Evolutionary conservation across 306 rosid genomes (phyloP), one percentile per base, ranked within the genome.

Genomic region (Lagenaria siceraria): DNA sequence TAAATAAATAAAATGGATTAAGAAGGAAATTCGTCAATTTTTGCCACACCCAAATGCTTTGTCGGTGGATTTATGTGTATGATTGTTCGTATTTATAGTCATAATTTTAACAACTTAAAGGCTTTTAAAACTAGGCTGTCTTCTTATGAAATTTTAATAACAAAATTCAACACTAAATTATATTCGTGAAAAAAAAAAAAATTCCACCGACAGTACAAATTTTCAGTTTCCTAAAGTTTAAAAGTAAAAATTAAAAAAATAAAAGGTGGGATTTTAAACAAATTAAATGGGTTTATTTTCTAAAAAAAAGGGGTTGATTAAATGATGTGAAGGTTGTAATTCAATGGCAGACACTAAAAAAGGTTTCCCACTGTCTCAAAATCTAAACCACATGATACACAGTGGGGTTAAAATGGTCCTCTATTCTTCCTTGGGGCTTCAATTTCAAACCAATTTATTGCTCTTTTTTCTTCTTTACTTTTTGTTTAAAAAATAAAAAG

Each of bases 391-490:
- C 76, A 25, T 48, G 58, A 48, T 27, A n/a, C 17, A 22, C 12
- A 48, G 24, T 71, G 38, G 76, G 76, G 59, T 49, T 68, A 43
- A 25, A 42, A 43, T 71, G 76, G 76, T 46, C 76, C 59, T 71
- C 7, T 18, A 27, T 7, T 24, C 1, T 33, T n/a, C 6, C 3
- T 31, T 7, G 43, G 14, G 10, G 43, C 8, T 18, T 17, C 6
- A 14, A 2, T 18, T 18, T 33, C 12, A 14, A 29, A 61, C 17
- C 38, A 61, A 61, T 0, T 5, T 2, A 11, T 29, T 33, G 8
- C 22, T 17, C 1, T 63, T 63, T 8, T 18, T 52, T 52, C 17
- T 2, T 52, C 7, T 52, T 52, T 6, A 6, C 58, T 53, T 53
- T 53, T 53, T 53, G 24, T 7, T 53, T 15, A 29, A 46, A 0